A percentile compares a stretch with the other conserved stretches of the same genome.
phyloP scores from a whole-genome alignment of 345 rosid genomes.

The Populus nigra region DNA sequence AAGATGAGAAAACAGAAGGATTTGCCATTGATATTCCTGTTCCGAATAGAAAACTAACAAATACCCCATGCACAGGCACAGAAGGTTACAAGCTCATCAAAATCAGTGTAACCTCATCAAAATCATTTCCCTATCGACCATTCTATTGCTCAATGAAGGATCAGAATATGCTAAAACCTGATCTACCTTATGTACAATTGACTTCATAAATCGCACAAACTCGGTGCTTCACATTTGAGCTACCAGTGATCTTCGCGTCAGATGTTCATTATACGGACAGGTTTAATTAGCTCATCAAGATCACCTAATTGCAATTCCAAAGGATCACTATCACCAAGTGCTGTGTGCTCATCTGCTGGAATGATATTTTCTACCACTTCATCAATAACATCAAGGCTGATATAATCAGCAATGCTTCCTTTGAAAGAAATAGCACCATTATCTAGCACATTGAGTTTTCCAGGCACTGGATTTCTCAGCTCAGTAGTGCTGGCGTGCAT shows the following conservation, averaged over 20 bases:
- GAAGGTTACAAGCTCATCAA: neutral
- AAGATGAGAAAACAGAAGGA: neutral
- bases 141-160: neutral
- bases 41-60: neutral
- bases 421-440: slow-evolving; percentile 22
- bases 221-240: neutral
- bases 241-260: neutral
- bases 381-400: slow-evolving; percentile 47
- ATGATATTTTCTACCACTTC: slow-evolving; percentile 36
- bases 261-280: slow-evolving; percentile 48
- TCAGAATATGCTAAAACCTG: neutral
- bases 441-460: slow-evolving; percentile 24
- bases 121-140: neutral
- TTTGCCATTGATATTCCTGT: neutral
- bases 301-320: slow-evolving; percentile 34
- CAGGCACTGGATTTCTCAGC: slow-evolving; percentile 32
- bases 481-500: slow-evolving; percentile 21
- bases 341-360: slow-evolving; percentile 19
- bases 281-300: slow-evolving; percentile 55
- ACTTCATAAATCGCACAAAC: neutral
- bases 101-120: neutral
- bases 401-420: slow-evolving; percentile 46
- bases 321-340: slow-evolving; percentile 30
- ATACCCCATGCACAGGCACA: neutral
- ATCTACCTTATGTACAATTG: neutral